phyloP scores from a whole-genome alignment of 73 alveolate genomes.

The Paramecium octaurelia region DNA sequence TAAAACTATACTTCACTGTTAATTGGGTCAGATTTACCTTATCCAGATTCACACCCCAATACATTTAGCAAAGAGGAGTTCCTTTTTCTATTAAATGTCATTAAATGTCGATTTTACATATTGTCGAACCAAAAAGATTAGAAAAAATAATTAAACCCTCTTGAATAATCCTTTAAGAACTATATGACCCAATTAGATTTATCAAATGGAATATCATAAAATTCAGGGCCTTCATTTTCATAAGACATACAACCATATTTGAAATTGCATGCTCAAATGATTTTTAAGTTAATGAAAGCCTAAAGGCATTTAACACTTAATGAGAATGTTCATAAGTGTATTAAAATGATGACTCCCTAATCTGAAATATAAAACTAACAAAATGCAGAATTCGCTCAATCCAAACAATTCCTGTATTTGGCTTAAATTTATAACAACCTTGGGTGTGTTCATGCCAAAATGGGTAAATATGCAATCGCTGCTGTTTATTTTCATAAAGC shows the following conservation, averaged over 20 bases:
- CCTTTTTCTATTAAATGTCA: neutral
- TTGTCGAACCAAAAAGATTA: neutral
- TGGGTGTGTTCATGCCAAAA: conserved; percentile 43
- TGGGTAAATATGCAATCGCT: conserved; percentile 19
- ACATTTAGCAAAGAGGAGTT: conserved; percentile 1
- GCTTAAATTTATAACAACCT: neutral
- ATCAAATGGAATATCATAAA: neutral
- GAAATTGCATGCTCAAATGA: neutral
- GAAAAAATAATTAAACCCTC: neutral
- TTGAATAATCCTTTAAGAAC: neutral
- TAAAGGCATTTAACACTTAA: neutral
- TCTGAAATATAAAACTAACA: neutral
- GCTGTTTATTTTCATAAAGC: conserved; percentile 32
- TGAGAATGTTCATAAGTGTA: neutral
- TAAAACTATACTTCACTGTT: neutral
- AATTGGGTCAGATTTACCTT: conserved; percentile 17
- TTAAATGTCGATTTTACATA: neutral
- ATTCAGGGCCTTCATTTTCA: neutral
- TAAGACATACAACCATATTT: neutral
- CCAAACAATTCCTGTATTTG: neutral
- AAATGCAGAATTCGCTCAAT: neutral
- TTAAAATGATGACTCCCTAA: neutral
- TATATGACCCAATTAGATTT: neutral
- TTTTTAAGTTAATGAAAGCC: neutral
- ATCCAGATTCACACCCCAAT: neutral